These are phyloP conservation scores for Polyporus arcularius DNA, from an alignment of 768 basidiomycete genomes.

Conservation along the genomic window DNA sequence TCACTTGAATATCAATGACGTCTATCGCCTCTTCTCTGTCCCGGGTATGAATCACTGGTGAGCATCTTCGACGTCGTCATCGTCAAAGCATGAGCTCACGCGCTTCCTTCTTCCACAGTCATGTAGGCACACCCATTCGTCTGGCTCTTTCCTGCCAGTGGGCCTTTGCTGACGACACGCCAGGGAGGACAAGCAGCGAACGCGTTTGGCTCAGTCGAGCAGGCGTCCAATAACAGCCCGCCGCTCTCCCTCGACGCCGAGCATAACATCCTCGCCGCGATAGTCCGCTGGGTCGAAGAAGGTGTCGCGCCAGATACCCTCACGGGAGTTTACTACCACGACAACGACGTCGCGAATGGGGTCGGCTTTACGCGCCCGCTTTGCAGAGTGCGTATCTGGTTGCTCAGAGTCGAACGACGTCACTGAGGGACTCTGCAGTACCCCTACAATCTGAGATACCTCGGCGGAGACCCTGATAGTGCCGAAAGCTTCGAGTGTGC, in stretches of 20 bases:
- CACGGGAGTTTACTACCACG: conserved; percentile 21
- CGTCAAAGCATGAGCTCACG: neutral
- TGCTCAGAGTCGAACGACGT: neutral
- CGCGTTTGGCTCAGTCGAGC: conserved; percentile 28
- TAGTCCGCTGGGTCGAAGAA: conserved; percentile 37
- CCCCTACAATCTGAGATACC: conserved; percentile 3
- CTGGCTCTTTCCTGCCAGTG: neutral
- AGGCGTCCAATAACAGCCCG: conserved; percentile 22
- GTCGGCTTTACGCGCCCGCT: conserved; percentile 24
- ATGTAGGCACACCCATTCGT: conserved; percentile 3
- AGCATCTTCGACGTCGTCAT: neutral
- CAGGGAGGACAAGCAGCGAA: conserved; percentile 30
- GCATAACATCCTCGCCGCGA: conserved; percentile 31
- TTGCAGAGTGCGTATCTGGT: conserved; percentile 19
- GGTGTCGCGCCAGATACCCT: conserved; percentile 29
- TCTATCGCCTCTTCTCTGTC: conserved; percentile 35
- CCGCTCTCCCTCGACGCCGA: conserved; percentile 21
- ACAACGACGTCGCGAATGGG: conserved; percentile 23
- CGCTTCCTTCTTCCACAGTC: neutral
- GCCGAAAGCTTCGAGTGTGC: conserved; percentile 12
- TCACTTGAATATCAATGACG: conserved; percentile 30
- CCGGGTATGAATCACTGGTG: conserved; percentile 37
- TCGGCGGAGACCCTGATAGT: conserved; percentile 8
- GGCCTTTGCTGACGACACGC: neutral
- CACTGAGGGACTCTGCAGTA: neutral